Conservation (phyloP, 345 rosid genomes). For the Rhodamnia argentea region DNA sequence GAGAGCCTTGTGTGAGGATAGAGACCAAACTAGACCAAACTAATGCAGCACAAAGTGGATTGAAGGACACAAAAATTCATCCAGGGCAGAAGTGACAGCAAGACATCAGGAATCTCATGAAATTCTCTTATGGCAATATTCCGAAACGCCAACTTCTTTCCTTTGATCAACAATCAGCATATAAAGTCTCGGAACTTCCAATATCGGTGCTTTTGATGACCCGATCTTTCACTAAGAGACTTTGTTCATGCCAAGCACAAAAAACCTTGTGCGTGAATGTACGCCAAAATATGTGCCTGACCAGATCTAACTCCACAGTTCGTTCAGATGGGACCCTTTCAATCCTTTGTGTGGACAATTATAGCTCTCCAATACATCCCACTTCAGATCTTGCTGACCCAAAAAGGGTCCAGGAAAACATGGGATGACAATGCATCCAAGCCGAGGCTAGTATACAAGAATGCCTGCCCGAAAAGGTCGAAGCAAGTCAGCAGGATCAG, state of each 20-base stretch:
- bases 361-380: neutral
- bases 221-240: neutral
- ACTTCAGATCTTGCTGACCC: neutral
- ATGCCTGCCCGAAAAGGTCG: neutral
- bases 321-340: neutral
- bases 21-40: neutral
- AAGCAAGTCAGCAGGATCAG: neutral
- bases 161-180: neutral
- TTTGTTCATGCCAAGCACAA: neutral
- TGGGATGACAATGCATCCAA: neutral
- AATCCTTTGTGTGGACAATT: neutral
- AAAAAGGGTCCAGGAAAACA: neutral
- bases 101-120: neutral
- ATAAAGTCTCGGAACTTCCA: neutral
- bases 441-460: neutral
- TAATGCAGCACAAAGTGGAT: neutral
- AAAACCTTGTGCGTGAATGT: neutral
- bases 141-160: neutral
- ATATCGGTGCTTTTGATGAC: neutral
- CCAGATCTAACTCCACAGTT: neutral
- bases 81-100: neutral
- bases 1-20: neutral
- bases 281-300: neutral
- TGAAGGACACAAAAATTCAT: neutral
- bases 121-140: neutral